Base-by-base conservation (phyloP, 2,329 filamentous ascomycete genomes). In the Rachicladosporium sp. region DNA sequence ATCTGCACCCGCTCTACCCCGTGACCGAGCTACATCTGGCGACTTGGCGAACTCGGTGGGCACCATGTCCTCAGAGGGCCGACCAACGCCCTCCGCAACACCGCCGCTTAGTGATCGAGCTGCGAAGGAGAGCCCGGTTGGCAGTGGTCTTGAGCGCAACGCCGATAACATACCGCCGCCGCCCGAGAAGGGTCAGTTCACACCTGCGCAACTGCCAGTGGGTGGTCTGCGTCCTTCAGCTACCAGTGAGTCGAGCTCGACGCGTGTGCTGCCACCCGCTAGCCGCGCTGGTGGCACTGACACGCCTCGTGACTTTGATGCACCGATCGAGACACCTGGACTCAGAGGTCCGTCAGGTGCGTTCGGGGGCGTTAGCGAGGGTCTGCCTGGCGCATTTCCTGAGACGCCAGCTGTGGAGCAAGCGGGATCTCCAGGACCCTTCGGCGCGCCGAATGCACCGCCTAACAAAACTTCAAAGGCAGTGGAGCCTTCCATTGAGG, bases 151-250 rank as follows among this genome's bases (percentile, higher is more conserved):
- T 9, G 15, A 27, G 23, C 23, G 23, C 23, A 30, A 31, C 23
- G 39, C 19, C 32, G 64, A 63, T 36, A 77, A 83, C 33, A 67
- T 68, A 12, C 75, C 79, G 30, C 79, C 81, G 23, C 78, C 80
- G 13, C 74, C 82, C 10, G 78, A 82, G 57, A 82, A 82, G 13
- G 73, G 79, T 43, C 86, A 93, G 57, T 78, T 89, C 46, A 86
- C 74, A 42, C 83, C 86, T 4, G 79, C 74, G 53, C 81, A 82
- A 57, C 65, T 89, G 35, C 82, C 84, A 4, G 77, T 93, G 50
- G 66, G 69, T 33, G 69, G 71, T 40, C 71, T 74, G 9, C 66
- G 78, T 35, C 67, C 71, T 19, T 46, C 46, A 29, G 43, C 31
- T 4, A 51, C 47, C n/a, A 54, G 46, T 35, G 53, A 52, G 31